Percentiles rank a stretch among this genome's conserved stretches.
These are phyloP conservation scores for Anthoceros angustus DNA, from an alignment of 225 moss, liverwort and hornwort genomes.

Conservation along the genomic window DNA sequence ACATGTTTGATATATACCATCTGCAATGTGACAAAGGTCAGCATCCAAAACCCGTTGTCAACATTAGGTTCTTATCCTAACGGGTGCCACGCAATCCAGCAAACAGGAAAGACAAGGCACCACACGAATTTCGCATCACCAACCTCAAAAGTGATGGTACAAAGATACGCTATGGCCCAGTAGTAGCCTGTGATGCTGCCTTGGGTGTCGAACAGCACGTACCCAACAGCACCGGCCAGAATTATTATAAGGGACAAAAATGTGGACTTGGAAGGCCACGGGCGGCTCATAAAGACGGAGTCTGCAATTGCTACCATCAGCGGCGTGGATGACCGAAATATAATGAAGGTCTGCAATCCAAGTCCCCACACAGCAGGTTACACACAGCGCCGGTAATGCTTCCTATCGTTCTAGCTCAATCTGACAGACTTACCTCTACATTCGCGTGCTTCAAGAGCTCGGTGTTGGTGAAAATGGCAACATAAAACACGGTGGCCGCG, in stretches of 20 bases:
- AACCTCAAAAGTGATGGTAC: slow-evolving; percentile 62
- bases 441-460: slow-evolving; percentile 81
- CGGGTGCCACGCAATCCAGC: background rate
- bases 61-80: background rate
- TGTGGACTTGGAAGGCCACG: slow-evolving; percentile 63
- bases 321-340: slow-evolving; percentile 73
- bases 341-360: slow-evolving; percentile 42
- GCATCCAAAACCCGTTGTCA: background rate
- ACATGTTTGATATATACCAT: slow-evolving; percentile 87
- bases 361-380: background rate
- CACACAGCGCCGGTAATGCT: background rate
- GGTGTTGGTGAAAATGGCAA: slow-evolving; percentile 71
- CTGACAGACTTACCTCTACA: slow-evolving; percentile 25
- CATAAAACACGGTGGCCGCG: slow-evolving; percentile 60
- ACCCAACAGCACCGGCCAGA: slow-evolving; percentile 53
- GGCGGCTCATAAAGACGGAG: slow-evolving; percentile 56
- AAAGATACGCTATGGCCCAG: slow-evolving; percentile 67
- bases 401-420: background rate
- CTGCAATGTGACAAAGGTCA: background rate
- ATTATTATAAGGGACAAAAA: slow-evolving; percentile 55
- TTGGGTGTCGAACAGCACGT: slow-evolving; percentile 57
- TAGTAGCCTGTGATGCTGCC: slow-evolving; percentile 51
- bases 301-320: slow-evolving; percentile 73
- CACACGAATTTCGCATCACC: background rate
- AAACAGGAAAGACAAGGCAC: background rate